Percentiles rank a stretch among this genome's conserved stretches.
phyloP scores from a whole-genome alignment of 2,329 filamentous ascomycete genomes.

The Geoglossum cookeanum region DNA sequence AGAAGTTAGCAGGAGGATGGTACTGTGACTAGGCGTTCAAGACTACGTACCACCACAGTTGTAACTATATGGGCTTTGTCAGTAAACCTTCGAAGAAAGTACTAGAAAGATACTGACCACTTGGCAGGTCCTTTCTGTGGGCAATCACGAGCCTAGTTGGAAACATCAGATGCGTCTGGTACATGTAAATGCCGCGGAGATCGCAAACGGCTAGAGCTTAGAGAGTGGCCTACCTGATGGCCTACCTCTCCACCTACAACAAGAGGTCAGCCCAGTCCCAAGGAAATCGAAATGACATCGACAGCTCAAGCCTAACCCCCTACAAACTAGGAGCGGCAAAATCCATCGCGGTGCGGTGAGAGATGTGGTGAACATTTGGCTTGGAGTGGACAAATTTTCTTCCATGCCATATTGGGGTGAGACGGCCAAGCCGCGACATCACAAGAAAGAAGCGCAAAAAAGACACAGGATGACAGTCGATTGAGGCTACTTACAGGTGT shows the following conservation, averaged over 20 bases:
- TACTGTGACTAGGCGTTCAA: background rate
- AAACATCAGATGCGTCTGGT: conserved; percentile 10
- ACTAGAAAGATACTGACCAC: conserved; percentile 37
- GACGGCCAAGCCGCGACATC: background rate
- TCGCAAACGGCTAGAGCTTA: conserved; percentile 7
- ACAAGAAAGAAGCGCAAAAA: background rate
- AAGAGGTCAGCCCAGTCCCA: background rate
- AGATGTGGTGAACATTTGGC: background rate
- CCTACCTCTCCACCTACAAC: conserved; percentile 47
- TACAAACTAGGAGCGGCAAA: background rate
- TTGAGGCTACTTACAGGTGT: conserved; percentile 1
- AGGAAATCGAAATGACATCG: background rate
- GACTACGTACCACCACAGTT: conserved; percentile 53
- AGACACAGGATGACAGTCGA: background rate
- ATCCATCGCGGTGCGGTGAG: background rate
- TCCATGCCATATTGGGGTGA: background rate
- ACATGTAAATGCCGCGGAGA: background rate
- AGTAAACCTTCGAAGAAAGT: conserved; percentile 6
- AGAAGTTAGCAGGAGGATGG: conserved; percentile 13
- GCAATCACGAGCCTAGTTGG: conserved; percentile 58
- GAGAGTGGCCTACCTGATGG: conserved; percentile 45
- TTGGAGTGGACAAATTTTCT: background rate
- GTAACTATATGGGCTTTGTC: conserved; percentile 34
- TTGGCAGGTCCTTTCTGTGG: conserved; percentile 67
- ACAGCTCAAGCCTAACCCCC: background rate